Evolutionary conservation across 257 asterid genomes (phyloP).

Genomic region (Gentiana dahurica): DNA sequence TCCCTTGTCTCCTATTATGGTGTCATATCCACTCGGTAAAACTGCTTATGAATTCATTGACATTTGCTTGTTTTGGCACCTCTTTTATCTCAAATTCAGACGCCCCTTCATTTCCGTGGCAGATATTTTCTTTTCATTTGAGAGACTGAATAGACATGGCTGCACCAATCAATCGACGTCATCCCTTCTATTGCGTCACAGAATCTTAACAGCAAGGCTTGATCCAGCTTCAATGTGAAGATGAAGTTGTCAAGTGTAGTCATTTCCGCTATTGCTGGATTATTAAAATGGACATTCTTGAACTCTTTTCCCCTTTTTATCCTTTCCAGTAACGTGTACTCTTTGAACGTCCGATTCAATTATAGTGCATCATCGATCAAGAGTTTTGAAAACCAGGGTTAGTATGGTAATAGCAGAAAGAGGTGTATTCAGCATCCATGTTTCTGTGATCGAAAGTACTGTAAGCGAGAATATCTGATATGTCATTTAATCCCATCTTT

Average conservation of each 20-base stretch:
- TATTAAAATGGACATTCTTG: conserved; percentile 35
- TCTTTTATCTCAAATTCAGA: conserved; percentile 61
- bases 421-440: conserved; percentile 66
- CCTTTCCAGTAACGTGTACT: conserved; percentile 20
- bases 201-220: conserved; percentile 62
- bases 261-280: conserved; percentile 51
- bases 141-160: conserved; percentile 63
- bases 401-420: conserved; percentile 58
- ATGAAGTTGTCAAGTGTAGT: conserved; percentile 47
- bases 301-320: conserved; percentile 52
- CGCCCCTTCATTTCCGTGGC: conserved; percentile 58
- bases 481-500: conserved; percentile 51
- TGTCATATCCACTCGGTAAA: conserved; percentile 53
- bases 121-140: conserved; percentile 52
- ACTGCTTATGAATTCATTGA: conserved; percentile 55
- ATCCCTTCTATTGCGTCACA: conserved; percentile 43
- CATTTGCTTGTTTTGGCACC: conserved; percentile 55
- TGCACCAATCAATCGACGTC: conserved; percentile 60
- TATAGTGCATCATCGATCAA: conserved; percentile 40
- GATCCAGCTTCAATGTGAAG: conserved; percentile 49
- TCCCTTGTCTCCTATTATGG: conserved; percentile 68
- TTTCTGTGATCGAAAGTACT: conserved; percentile 73
- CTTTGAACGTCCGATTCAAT: conserved; percentile 51
- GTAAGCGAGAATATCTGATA: conserved; percentile 75
- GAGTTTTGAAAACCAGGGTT: conserved; percentile 56